phyloP scores from a whole-genome alignment of 2,329 filamentous ascomycete species.

The Raffaelea ambrosiae region DNA sequence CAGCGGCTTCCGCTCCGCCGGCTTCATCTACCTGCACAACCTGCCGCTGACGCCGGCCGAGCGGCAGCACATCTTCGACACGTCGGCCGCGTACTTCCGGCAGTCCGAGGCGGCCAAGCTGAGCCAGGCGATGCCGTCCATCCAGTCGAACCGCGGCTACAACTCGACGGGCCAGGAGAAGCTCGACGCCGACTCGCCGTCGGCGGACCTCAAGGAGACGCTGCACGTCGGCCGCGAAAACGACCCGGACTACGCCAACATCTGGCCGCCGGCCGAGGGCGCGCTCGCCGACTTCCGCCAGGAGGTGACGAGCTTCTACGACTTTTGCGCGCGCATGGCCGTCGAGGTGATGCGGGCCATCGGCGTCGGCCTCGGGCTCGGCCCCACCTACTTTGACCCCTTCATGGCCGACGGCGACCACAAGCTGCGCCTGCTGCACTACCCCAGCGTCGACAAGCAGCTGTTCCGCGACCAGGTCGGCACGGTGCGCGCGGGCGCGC shows the following conservation, averaged over 20 bases:
- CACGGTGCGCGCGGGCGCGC: constrained; percentile 19
- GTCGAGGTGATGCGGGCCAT: constrained; percentile 20
- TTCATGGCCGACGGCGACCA: constrained; percentile 45
- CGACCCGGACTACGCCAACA: constrained; percentile 18
- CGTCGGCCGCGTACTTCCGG: too few species aligned
- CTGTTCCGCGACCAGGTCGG: constrained; percentile 8
- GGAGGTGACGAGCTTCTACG: constrained; percentile 21
- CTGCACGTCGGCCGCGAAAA: constrained; percentile 20
- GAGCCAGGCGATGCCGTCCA: too few species aligned
- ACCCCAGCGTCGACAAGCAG: constrained; percentile 19
- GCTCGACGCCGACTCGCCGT: too few species aligned
- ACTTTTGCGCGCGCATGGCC: constrained; percentile 18
- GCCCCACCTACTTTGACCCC: constrained; percentile 13
- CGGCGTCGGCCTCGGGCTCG: constrained; percentile 21
- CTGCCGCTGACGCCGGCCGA: not conserved
- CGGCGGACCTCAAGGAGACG: too few species aligned
- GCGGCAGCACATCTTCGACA: too few species aligned
- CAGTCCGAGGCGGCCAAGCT: too few species aligned
- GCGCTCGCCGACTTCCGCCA: constrained; percentile 24
- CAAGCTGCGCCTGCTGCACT: constrained; percentile 52
- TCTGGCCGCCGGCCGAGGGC: constrained; percentile 25
- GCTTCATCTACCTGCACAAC: constrained; percentile 23
- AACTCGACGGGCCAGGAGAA: too few species aligned
- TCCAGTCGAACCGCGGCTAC: too few species aligned
- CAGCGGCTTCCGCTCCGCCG: constrained; percentile 14